Percentiles rank a stretch among this genome's conserved stretches.
phyloP scores from a whole-genome alignment of 345 rosid genomes.

The Dipteronia dyeriana region DNA sequence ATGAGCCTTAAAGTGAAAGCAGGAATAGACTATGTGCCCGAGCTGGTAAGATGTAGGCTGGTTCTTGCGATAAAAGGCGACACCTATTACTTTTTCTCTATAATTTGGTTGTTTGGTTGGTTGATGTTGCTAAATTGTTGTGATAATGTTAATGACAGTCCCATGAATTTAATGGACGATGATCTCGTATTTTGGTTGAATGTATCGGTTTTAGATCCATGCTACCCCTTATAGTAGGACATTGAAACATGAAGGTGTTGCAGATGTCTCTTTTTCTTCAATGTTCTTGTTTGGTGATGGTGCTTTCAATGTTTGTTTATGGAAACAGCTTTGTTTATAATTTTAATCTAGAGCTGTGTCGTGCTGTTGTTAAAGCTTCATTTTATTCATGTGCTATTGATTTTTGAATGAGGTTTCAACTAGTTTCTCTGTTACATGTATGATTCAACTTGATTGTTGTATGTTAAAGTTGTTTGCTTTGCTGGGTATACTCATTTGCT shows the following conservation, averaged over 20 bases:
- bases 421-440: too few species aligned
- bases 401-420: too few species aligned
- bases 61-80: neutral
- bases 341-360: too few species aligned
- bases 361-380: too few species aligned
- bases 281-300: neutral
- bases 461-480: neutral
- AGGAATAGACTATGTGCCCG: conserved; percentile 85
- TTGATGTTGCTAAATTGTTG: neutral
- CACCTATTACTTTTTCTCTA: neutral
- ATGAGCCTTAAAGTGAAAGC: conserved; percentile 90
- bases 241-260: neutral
- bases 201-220: neutral
- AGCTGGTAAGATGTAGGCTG: conserved; percentile 61
- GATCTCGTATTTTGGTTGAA: neutral
- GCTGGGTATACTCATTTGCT: neutral
- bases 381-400: too few species aligned
- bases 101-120: neutral
- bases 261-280: neutral
- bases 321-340: too few species aligned
- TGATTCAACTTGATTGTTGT: too few species aligned
- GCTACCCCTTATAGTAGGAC: neutral
- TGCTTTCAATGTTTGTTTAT: too few species aligned
- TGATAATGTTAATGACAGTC: neutral
- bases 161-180: neutral